Base-by-base conservation (phyloP, 306 rosid species). In the Cucurbita moschata region DNA sequence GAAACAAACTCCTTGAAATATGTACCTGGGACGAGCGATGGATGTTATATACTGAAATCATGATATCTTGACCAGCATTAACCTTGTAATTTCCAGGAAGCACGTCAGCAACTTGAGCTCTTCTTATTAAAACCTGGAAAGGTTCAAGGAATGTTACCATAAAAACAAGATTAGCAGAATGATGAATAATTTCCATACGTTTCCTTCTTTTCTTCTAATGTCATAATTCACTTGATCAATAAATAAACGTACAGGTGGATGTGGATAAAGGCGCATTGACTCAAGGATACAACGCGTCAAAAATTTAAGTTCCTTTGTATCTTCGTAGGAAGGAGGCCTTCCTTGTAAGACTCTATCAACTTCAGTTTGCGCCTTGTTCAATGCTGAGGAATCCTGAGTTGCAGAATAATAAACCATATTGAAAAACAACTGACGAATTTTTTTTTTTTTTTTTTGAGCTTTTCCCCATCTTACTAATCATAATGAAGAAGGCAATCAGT, bases 31-130 rank as follows among this genome's bases (percentile, higher is more conserved):
- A 87, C 82, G 97, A 94, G 78, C 68, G 97, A 78, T 89, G 97
- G 78, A 87, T 85, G 81, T 94, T 94, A 79, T 91, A 94, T 23
- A 94, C 99, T 62, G 97, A 91, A 75, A 94, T 91, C 97, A 91
- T 94, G 58, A 94, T 85, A 87, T 94, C 97, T 83, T 94, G 99
- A 83, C 99, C 97, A 53, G 94, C 88, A 65, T 86, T 76, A 72
- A 91, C 85, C 85, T 86, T 91, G 92, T 84, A 94, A 78, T 77
- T 81, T 76, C 99, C 97, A 4, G 96, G 97, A 74, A 94, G 96
- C 81, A 73, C 77, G 40, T 94, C 97, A 65, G 89, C 88, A 70
- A 88, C 89, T 86, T 73, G 85, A 82, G 99, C 97, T 82, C 99
- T 85, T 89, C 99, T 91, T 81, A 94, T 84, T 82, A 94, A 84